Base-by-base conservation (phyloP, 2,329 filamentous ascomycete genomes). In the Helotiales sp. region DNA sequence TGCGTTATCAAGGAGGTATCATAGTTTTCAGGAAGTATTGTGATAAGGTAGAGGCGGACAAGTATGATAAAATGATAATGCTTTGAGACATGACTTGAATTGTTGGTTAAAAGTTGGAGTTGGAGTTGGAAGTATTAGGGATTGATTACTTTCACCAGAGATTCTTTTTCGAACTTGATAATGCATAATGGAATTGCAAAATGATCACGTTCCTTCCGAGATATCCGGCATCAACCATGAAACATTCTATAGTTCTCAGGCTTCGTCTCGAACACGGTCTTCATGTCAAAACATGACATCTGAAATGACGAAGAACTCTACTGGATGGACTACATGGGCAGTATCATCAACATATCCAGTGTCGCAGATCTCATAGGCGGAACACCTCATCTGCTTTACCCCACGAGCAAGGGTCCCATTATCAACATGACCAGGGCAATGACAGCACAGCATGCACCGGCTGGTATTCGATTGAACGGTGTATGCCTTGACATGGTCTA, bases 391-490 rank as follows among this genome's bases (percentile, higher is more conserved):
- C 69, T 85, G 3, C 70, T 84, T 1, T 84, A 84, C 54, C 82
- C 82, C 6, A 84, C 82, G 0, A 80, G 77, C 67, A 84, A 84
- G 66, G 82, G 82, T 0, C 82, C 82, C 0, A 79, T 87, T 26
- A 82, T 87, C 49, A 84, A 86, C 67, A 83, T 87, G 82, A 87
- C 84, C 0, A 75, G 83, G 49, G 84, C 84, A 0, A 87, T 87
- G 85, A 83, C 85, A 1, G 81, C 80, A 5, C 83, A 87, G 71
- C 85, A 87, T 76, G 84, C 80, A 0, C 43, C 72, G 0, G 79
- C 84, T 45, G 81, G 82, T 0, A 84, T 87, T 40, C 74, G 84
- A 15, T 84, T 86, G 2, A 86, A 87, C 67, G 86, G 85, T 70
- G 83, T 86, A 6, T 86, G 83, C 73, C 84, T 84, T 0, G 83